Evolutionary conservation across 768 basidiomycete species (phyloP).

Genomic region (Suillus paluster): DNA sequence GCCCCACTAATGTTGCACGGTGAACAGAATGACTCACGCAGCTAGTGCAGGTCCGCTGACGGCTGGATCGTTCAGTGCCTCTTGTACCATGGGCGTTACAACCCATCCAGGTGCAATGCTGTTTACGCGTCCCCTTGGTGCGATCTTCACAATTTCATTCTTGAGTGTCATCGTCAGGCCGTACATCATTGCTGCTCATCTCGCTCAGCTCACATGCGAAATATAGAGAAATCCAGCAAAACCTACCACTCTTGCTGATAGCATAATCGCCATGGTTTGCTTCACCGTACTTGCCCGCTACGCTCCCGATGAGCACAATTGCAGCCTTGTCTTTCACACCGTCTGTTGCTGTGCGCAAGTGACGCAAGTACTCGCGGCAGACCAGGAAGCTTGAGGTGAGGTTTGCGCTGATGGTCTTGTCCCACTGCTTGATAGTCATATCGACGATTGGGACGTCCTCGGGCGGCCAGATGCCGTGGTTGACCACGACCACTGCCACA

Average conservation of each 20-base stretch:
- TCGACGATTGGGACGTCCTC: conserved; percentile 54
- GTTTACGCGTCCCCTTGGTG: conserved; percentile 71
- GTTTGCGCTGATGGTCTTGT: conserved; percentile 61
- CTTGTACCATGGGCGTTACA: conserved; percentile 64
- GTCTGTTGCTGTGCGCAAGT: conserved; percentile 42
- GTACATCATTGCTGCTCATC: conserved; percentile 65
- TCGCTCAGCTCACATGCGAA: background rate
- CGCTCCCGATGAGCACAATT: conserved; percentile 71
- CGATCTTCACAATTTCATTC: conserved; percentile 81
- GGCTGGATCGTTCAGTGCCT: conserved; percentile 56
- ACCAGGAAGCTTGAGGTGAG: conserved; percentile 74
- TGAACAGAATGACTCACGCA: conserved; percentile 49
- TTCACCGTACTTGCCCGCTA: conserved; percentile 75
- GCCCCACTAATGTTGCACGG: too few relatives aligned
- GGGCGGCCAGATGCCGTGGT: conserved; percentile 58
- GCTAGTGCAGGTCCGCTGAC: conserved; percentile 64
- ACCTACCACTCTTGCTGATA: conserved; percentile 67
- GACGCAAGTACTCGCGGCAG: conserved; percentile 58
- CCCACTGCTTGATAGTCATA: conserved; percentile 69
- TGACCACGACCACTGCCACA: conserved; percentile 64
- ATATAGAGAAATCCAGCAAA: too few relatives aligned
- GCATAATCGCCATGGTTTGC: conserved; percentile 70
- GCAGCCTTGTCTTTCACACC: conserved; percentile 56
- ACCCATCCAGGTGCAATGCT: conserved; percentile 72
- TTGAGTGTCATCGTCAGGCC: conserved; percentile 70